Percentiles rank a stretch among this genome's conserved stretches.
Conservation (phyloP, 2,329 filamentous ascomycete genomes). For the Madurella fahalii region DNA sequence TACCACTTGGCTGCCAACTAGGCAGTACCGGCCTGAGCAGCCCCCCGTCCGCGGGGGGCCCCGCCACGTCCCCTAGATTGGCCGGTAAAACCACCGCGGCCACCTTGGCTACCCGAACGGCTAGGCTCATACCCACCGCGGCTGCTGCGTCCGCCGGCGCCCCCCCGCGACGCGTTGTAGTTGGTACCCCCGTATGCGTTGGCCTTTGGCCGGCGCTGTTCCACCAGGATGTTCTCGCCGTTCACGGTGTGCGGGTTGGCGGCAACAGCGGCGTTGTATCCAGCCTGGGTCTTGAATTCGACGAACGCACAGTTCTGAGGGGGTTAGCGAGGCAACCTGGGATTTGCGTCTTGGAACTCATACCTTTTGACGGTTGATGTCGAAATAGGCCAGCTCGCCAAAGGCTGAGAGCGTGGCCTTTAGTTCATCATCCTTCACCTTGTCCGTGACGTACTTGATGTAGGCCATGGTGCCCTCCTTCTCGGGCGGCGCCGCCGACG, state of each 20-base stretch:
- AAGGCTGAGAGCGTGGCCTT: constrained; percentile 66
- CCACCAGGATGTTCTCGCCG: constrained; percentile 77
- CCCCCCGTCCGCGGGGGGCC: constrained; percentile 59
- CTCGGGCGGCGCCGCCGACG: constrained; percentile 56
- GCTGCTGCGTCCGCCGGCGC: constrained; percentile 51
- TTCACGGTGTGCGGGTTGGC: constrained; percentile 84
- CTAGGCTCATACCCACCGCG: constrained; percentile 61
- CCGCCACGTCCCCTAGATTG: constrained; percentile 59
- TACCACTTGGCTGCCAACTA: constrained; percentile 30
- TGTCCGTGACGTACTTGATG: constrained; percentile 92
- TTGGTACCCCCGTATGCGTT: constrained; percentile 67
- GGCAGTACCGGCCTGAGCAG: constrained; percentile 49
- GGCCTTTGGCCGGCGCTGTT: constrained; percentile 79
- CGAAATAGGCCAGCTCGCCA: constrained; percentile 68
- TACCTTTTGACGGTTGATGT: constrained; percentile 82
- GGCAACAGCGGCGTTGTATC: constrained; percentile 75
- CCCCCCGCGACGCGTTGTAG: constrained; percentile 59
- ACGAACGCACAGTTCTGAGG: constrained; percentile 90
- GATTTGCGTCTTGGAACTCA: constrained; percentile 12
- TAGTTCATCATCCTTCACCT: constrained; percentile 72
- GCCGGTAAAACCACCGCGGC: constrained; percentile 66
- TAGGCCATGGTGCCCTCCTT: constrained; percentile 80
- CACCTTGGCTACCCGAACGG: constrained; percentile 57
- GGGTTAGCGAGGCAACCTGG: not conserved
- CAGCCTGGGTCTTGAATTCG: constrained; percentile 78